Percentiles rank a stretch among this genome's conserved stretches.
Evolutionary conservation across 2,329 filamentous ascomycete species (phyloP).

Genomic region (Xenoacremonium recifei): DNA sequence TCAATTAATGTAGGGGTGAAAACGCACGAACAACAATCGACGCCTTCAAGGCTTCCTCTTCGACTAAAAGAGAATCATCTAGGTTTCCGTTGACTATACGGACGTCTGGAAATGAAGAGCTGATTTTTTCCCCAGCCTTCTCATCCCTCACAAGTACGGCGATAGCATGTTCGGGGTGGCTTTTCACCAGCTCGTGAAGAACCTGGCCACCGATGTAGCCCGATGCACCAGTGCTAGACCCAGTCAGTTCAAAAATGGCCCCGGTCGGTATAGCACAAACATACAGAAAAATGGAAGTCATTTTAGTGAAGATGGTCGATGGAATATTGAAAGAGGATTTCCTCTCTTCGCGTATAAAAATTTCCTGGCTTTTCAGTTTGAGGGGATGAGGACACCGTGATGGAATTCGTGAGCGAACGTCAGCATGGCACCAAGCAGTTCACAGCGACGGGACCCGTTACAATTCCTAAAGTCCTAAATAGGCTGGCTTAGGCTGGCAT

Average conservation of each 20-base stretch:
- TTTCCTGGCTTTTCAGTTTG: no score
- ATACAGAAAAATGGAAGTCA: not conserved
- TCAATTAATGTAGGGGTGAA: no score
- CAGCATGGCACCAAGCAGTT: no score
- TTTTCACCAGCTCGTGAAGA: constrained; percentile 35
- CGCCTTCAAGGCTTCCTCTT: constrained; percentile 28
- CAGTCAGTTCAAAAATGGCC: not conserved
- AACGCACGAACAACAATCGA: constrained; percentile 35
- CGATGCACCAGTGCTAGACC: constrained; percentile 41
- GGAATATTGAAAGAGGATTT: no score
- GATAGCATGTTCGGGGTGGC: constrained; percentile 42
- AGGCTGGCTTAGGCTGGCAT: no score
- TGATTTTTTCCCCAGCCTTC: constrained; percentile 31
- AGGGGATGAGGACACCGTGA: no score
- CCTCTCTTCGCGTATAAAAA: no score
- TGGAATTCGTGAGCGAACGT: no score
- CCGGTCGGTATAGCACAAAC: not conserved
- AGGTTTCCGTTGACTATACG: constrained; percentile 30
- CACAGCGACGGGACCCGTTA: no score
- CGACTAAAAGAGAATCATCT: constrained; percentile 29
- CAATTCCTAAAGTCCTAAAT: no score
- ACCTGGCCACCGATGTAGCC: constrained; percentile 52
- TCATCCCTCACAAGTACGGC: constrained; percentile 40
- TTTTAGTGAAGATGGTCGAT: not conserved
- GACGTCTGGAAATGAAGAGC: constrained; percentile 24